A percentile compares a stretch with the other conserved stretches of the same genome.
These are phyloP conservation scores for Chlorophyllum brunneum DNA, from an alignment of 768 basidiomycete genomes.

Conservation along the genomic window DNA sequence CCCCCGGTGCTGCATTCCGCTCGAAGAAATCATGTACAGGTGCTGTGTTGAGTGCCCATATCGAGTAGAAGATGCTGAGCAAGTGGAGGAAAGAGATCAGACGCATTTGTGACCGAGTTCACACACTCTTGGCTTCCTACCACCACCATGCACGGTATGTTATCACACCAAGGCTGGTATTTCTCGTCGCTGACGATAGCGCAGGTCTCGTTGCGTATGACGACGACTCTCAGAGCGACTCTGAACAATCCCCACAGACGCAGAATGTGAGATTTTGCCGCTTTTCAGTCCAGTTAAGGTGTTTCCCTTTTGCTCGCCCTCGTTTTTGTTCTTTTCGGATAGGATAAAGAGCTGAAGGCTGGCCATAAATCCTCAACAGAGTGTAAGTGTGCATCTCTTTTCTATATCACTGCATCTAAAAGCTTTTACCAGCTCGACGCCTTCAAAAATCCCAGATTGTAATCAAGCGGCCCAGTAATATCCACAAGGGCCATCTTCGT, in stretches of 20 bases:
- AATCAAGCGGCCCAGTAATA: constrained; percentile 47
- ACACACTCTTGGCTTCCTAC: constrained; percentile 11
- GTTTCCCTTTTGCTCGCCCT: constrained; percentile 68
- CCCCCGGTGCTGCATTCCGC: constrained; percentile 27
- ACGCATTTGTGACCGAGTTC: constrained; percentile 6
- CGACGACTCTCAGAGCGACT: constrained; percentile 60
- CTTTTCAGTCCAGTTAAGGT: constrained; percentile 27
- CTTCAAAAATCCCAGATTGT: constrained; percentile 53
- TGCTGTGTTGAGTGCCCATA: constrained; percentile 28
- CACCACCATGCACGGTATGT: constrained; percentile 23
- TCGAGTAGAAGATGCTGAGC: constrained; percentile 17
- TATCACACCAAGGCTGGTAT: neutral
- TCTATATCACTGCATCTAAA: neutral
- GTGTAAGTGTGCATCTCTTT: constrained; percentile 29
- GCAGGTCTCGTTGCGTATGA: constrained; percentile 61
- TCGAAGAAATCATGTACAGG: constrained; percentile 44
- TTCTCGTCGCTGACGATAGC: neutral
- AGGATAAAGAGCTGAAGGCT: constrained; percentile 54
- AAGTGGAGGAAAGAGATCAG: constrained; percentile 9
- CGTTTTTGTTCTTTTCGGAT: constrained; percentile 47
- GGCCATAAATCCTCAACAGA: constrained; percentile 34
- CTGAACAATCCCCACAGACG: constrained; percentile 39
- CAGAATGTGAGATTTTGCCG: constrained; percentile 62
- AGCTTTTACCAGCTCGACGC: constrained; percentile 30
- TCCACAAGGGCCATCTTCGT: constrained; percentile 46